phyloP scores from a whole-genome alignment of 495 filamentous ascomycete species.

The Penicillium fimorum region DNA sequence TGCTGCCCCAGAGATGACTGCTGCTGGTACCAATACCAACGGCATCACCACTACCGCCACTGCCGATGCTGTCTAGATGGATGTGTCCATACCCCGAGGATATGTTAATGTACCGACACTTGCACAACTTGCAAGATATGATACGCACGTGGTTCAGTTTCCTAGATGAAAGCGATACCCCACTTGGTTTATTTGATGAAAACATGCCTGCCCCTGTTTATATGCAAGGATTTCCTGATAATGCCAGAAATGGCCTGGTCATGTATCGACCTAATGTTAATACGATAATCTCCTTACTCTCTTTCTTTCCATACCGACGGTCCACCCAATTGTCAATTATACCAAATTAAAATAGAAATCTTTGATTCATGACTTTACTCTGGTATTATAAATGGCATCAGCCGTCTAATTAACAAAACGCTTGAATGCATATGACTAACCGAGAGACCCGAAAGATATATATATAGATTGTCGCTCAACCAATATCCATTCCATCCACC shows the following conservation, averaged over 20 bases:
- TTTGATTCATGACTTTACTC: background rate
- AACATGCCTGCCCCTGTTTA: background rate
- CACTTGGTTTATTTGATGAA: slow-evolving; percentile 3
- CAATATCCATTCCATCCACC: slow-evolving; percentile 21
- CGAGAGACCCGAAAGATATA: background rate
- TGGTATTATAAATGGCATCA: background rate
- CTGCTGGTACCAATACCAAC: background rate
- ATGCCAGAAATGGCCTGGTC: slow-evolving; percentile 1
- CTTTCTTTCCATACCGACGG: background rate
- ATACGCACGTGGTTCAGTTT: background rate
- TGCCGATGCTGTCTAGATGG: slow-evolving; percentile 1
- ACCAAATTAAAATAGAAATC: background rate
- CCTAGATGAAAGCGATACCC: slow-evolving; percentile 7
- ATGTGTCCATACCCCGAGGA: background rate
- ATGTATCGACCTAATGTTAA: slow-evolving; percentile 6
- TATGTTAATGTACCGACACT: background rate
- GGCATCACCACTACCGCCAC: background rate
- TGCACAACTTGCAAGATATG: background rate
- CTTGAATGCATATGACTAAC: background rate
- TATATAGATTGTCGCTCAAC: background rate
- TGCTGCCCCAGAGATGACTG: background rate
- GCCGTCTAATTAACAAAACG: background rate
- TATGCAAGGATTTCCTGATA: background rate
- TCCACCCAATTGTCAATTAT: background rate
- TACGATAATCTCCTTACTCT: background rate